Evolutionary conservation across 1,284 basidiomycete species (phyloP), one percentile per base, ranked within the genome.

Genomic region (Mixia osmundae): DNA sequence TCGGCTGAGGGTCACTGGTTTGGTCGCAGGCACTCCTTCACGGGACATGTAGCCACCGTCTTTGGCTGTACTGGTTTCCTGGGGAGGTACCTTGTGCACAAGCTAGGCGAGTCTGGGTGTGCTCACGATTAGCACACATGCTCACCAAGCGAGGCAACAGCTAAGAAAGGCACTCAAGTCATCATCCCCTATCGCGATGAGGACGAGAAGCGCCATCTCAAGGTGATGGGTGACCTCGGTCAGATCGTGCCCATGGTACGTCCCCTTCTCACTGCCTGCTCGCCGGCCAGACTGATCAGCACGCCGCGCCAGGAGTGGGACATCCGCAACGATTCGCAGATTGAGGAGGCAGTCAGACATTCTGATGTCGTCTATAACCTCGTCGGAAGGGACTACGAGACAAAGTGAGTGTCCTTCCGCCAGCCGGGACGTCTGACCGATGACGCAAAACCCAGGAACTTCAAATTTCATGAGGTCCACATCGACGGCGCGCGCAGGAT

Each of bases 311-410:
- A 87, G 80, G 91, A 95, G 68, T 95, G 83, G 78, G 80, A 91
- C 54, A 64, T 87, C 21, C 67, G 78, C 39, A 72, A 76, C 51
- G 74, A 80, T 44, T 65, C 72, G 39, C 83, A 89, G 55, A 94
- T 89, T 50, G 76, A 72, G 39, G 87, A 95, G 57, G 91, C 83
- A 57, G 57, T 97, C 48, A 69, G 80, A 48, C 83, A 95, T 60
- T 97, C 91, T 22, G 82, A 99, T 57, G 78, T 77, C 4, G 91
- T 94, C n/a, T 87, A 82, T 65, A 91, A 89, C 62, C 68, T 89
- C 38, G 71, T 75, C 36, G 82, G 82, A 20, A 64, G 83, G 42
- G 75, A 89, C 55, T 85, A 75, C 57, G 76, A 83, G 62, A 97
- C 82, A 40, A 82, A 83, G 78, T 79, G 45, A 40, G 65, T 52